Evolutionary conservation across 2,329 filamentous ascomycete genomes (phyloP), one percentile per base, ranked within the genome.

Genomic region (Fusarium pseudograminearum): DNA sequence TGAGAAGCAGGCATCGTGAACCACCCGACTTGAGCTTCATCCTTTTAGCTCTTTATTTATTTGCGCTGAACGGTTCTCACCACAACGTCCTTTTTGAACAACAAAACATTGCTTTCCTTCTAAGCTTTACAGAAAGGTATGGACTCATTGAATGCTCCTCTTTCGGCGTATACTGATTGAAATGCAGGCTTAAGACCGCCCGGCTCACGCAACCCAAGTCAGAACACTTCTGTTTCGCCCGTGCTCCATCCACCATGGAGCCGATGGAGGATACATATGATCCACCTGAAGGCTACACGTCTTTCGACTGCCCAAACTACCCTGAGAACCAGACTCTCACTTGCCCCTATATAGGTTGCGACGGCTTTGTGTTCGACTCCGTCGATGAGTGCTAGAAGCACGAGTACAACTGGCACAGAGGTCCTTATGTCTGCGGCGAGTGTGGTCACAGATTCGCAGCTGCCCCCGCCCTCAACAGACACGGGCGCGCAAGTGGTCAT

Each of bases 341-440:
- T 3, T 77, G 75, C n/a, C 75, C 75, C 0, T 71, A 76, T 38
- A 4, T 61, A 4, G 52, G 61, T 7, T 77, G 75, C 36, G 75
- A 77, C n/a, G 74, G 75, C 1, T 68, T 75, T 28, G 11, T 47
- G 0, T 76, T 77, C 11, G 16, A 51, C 4, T 67, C 67, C 0
- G 31, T 40, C 2, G n/a, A 65, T 7, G 70, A 74, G n/a, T 76
- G 73, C n/a, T 59, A 64, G n/a, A 54, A 63, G 7, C 75, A 77
- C 18, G 65, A 76, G 2, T 31, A 61, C 1, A 61, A 74, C 2
- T 77, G 73, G 74, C 75, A 77, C 12, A 46, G 46, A 5, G 66
- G 59, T 0, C 61, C 66, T 0, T 77, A 77, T 5, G 22, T 41
- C 2, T 77, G 75, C 5, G 62, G 62, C 1, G 57, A 74, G 14